A percentile compares a stretch with the other conserved stretches of the same genome.
Conservation (phyloP, 345 rosid genomes). For the Citrus sinensis region DNA sequence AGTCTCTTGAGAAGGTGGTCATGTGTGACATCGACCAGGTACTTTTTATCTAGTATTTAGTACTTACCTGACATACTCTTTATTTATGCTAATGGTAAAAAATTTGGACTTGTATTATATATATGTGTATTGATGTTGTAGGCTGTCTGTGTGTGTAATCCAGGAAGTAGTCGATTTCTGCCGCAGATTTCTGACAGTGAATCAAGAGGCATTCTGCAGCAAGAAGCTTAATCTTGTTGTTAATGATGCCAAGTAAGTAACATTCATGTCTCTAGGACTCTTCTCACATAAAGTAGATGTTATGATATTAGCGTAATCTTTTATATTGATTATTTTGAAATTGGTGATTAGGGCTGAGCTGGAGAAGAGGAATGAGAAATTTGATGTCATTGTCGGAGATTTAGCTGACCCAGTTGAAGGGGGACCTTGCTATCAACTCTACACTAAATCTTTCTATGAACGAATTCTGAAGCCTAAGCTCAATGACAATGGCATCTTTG, state of each 20-base stretch:
- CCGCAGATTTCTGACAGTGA: slow-evolving; percentile 57
- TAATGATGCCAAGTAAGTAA: slow-evolving; percentile 78
- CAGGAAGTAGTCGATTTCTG: slow-evolving; percentile 96
- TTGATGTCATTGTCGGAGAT: slow-evolving; percentile 91
- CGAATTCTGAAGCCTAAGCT: slow-evolving; percentile 76
- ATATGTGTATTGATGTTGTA: not conserved
- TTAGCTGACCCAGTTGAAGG: slow-evolving; percentile 97
- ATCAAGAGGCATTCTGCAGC: slow-evolving; percentile 70
- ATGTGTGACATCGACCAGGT: slow-evolving; percentile 99
- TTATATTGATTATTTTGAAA: not conserved
- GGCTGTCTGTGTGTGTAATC: not conserved
- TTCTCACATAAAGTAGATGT: not conserved
- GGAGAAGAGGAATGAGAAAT: slow-evolving; percentile 66
- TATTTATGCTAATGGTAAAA: too few species aligned
- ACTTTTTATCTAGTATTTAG: not conserved
- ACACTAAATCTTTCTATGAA: slow-evolving; percentile 90
- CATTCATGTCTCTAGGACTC: not conserved
- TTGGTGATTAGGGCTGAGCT: slow-evolving; percentile 63
- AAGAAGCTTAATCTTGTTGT: slow-evolving; percentile 77
- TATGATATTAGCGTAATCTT: not conserved
- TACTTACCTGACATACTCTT: too few species aligned
- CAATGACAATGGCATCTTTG: slow-evolving; percentile 71
- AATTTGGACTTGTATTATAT: not conserved
- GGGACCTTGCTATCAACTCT: slow-evolving; percentile 96
- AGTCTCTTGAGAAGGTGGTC: slow-evolving; percentile 64